These are phyloP conservation scores for Aspergillus fructus DNA, from an alignment of 2,329 filamentous ascomycete genomes.

Conservation along the genomic window DNA sequence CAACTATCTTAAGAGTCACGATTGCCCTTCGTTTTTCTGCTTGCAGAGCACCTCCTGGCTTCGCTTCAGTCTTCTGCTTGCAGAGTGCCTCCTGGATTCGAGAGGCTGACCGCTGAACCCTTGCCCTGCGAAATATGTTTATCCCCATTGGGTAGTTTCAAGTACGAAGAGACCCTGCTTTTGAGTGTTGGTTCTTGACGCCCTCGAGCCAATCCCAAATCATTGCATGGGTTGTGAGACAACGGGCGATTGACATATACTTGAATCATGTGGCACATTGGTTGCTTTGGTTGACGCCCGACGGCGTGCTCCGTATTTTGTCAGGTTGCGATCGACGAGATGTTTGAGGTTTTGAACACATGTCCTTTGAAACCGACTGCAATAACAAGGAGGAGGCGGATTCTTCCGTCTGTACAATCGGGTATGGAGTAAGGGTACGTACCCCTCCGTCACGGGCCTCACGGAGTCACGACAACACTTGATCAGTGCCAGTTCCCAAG, in stretches of 20 bases:
- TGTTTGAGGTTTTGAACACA: not conserved
- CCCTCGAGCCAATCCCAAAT: not conserved
- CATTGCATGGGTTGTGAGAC: slow-evolving; percentile 4
- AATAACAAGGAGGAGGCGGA: not conserved
- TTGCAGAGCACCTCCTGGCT: not conserved
- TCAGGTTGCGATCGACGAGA: not conserved
- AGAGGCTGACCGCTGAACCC: not conserved
- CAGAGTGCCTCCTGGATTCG: not conserved
- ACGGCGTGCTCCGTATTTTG: not conserved
- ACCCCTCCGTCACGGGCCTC: not conserved
- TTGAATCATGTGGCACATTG: not conserved
- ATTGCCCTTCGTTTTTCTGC: not conserved
- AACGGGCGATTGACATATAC: not conserved
- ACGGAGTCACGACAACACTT: not conserved
- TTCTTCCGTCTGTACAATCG: slow-evolving; percentile 1
- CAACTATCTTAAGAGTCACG: not conserved
- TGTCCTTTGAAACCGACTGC: not conserved
- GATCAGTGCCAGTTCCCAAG: slow-evolving; percentile 1
- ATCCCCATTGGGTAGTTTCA: not conserved
- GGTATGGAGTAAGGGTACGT: slow-evolving; percentile 6
- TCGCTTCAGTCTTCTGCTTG: no score
- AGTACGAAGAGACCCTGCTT: not conserved
- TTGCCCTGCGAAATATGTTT: not conserved
- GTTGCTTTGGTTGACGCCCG: not conserved
- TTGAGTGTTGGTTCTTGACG: not conserved